Percentiles rank a stretch among this genome's conserved stretches.
These are phyloP conservation scores for Metarhizium humberi DNA, from an alignment of 2,329 filamentous ascomycete species.

Conservation along the genomic window DNA sequence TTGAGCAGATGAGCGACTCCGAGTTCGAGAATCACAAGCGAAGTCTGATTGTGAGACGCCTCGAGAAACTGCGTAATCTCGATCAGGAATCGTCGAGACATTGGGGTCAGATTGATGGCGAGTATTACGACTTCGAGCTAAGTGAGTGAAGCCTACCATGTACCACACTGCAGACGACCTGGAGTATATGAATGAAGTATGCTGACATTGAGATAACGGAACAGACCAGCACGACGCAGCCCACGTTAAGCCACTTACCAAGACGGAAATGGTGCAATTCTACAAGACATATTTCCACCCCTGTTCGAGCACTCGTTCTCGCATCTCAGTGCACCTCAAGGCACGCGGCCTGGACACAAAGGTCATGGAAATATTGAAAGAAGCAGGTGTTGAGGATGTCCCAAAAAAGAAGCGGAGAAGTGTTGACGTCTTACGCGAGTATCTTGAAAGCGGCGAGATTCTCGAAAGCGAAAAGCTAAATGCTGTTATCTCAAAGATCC, in stretches of 20 bases:
- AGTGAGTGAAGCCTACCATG: constrained; percentile 43
- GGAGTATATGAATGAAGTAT: not conserved
- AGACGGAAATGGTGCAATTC: constrained; percentile 71
- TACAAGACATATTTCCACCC: constrained; percentile 70
- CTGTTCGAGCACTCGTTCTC: constrained; percentile 63
- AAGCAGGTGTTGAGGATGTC: constrained; percentile 24
- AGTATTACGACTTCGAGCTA: constrained; percentile 84
- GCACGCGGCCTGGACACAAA: constrained; percentile 55
- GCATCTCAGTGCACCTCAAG: constrained; percentile 73
- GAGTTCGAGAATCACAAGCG: constrained; percentile 90
- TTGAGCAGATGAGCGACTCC: constrained; percentile 67
- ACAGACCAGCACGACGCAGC: constrained; percentile 67
- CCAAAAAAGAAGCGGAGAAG: constrained; percentile 37
- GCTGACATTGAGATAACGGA: not conserved
- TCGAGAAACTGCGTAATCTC: constrained; percentile 90
- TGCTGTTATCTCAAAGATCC: constrained; percentile 35
- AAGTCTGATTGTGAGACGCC: constrained; percentile 74
- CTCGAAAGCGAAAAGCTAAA: constrained; percentile 40
- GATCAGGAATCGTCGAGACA: constrained; percentile 73
- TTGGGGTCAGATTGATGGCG: constrained; percentile 76
- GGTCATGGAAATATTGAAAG: constrained; percentile 29
- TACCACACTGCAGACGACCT: not conserved
- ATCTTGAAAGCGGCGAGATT: constrained; percentile 38
- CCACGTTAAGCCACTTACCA: constrained; percentile 64
- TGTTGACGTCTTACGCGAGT: constrained; percentile 37